A percentile compares a stretch with the other conserved stretches of the same genome.
phyloP scores from a whole-genome alignment of 805 yeast genomes.

The Barnettozyma botsteinii region DNA sequence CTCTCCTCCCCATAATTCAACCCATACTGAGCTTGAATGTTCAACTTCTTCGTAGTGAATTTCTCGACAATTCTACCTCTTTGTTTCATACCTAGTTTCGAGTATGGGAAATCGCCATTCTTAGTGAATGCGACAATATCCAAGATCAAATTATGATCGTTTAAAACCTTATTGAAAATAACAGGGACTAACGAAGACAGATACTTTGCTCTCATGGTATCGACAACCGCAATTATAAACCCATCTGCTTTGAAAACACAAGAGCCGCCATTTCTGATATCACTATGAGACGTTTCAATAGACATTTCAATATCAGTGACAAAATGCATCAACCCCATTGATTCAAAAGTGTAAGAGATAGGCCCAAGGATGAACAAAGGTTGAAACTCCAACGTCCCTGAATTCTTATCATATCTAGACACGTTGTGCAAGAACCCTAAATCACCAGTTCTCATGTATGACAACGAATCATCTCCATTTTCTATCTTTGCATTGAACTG shows the following conservation, averaged over 20 bases:
- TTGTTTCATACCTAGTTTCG: conserved; percentile 72
- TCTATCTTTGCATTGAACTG: conserved; percentile 61
- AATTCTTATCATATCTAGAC: conserved; percentile 36
- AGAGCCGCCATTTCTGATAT: conserved; percentile 48
- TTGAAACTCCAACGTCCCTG: conserved; percentile 46
- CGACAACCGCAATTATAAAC: conserved; percentile 69
- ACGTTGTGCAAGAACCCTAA: conserved; percentile 86
- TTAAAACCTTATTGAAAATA: conserved; percentile 69
- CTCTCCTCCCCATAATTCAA: conserved; percentile 64
- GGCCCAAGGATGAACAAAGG: conserved; percentile 80
- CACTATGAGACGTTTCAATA: conserved; percentile 45
- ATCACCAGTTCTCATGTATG: conserved; percentile 87
- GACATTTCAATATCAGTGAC: conserved; percentile 77
- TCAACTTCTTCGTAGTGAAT: conserved; percentile 48
- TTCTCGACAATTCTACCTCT: conserved; percentile 56
- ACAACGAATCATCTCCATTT: conserved; percentile 56
- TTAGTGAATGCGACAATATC: conserved; percentile 81
- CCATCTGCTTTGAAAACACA: conserved; percentile 82
- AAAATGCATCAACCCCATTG: conserved; percentile 86
- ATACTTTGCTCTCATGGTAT: conserved; percentile 43
- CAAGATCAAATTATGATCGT: conserved; percentile 73
- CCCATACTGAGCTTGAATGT: conserved; percentile 40
- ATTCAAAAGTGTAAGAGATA: conserved; percentile 83
- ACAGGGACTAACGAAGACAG: conserved; percentile 78
- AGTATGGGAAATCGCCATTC: conserved; percentile 56